phyloP scores from a whole-genome alignment of 148 eudicot genomes.

The Agrostemma githago region DNA sequence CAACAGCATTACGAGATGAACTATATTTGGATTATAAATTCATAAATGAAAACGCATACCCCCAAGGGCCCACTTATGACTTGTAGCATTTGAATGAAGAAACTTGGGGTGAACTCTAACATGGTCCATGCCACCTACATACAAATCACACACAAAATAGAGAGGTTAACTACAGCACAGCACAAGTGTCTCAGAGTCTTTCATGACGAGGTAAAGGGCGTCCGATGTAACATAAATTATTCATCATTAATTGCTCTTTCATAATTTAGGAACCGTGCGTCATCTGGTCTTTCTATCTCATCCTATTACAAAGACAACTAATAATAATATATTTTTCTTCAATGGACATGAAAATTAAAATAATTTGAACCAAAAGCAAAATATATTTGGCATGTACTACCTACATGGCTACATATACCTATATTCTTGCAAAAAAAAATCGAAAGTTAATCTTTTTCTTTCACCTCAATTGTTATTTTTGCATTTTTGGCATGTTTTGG shows the following conservation, averaged over 20 bases:
- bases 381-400: not conserved
- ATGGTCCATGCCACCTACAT: slow-evolving; percentile 92
- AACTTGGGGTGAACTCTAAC: slow-evolving; percentile 97
- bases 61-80: slow-evolving; percentile 96
- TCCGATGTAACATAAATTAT: not conserved
- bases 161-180: not conserved
- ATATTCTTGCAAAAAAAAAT: too few relatives aligned
- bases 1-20: not conserved
- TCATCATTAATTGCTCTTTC: not conserved
- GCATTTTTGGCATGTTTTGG: too few relatives aligned
- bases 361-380: not conserved
- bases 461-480: too few relatives aligned
- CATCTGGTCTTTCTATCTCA: not conserved
- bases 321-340: not conserved
- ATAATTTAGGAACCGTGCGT: not conserved
- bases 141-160: slow-evolving; percentile 12
- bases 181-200: not conserved
- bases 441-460: too few relatives aligned
- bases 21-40: not conserved
- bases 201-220: not conserved
- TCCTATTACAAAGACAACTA: not conserved
- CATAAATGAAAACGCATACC: slow-evolving; percentile 36
- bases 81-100: slow-evolving; percentile 95
- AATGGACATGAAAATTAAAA: not conserved
- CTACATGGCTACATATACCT: not conserved